phyloP scores from a whole-genome alignment of 768 basidiomycete species.

The Polyporus arcularius region DNA sequence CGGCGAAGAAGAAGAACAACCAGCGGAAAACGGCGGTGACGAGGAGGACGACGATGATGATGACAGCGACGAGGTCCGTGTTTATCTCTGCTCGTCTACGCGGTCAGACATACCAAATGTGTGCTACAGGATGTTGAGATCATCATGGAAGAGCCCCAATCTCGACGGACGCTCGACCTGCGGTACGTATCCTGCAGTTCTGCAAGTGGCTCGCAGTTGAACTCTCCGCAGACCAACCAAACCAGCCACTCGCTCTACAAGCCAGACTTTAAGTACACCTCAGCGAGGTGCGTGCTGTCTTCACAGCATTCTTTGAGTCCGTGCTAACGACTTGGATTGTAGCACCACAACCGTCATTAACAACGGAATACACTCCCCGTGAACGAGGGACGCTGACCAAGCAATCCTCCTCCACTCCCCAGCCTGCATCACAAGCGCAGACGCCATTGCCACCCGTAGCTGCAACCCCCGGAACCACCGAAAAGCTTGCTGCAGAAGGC shows the following conservation, averaged over 20 bases:
- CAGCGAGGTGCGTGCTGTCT: slow-evolving; percentile 26
- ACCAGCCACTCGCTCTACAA: slow-evolving; percentile 34
- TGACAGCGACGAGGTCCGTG: slow-evolving; percentile 46
- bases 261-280: slow-evolving; percentile 27
- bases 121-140: slow-evolving; percentile 77
- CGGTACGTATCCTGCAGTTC: slow-evolving; percentile 44
- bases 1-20: slow-evolving; percentile 33
- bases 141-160: slow-evolving; percentile 70
- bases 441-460: slow-evolving; percentile 21
- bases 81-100: not conserved
- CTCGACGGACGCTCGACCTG: slow-evolving; percentile 72
- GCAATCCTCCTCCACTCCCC: slow-evolving; percentile 29
- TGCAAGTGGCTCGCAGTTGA: slow-evolving; percentile 1
- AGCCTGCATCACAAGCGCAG: slow-evolving; percentile 22
- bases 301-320: too few species aligned
- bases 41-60: slow-evolving; percentile 41
- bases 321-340: too few species aligned
- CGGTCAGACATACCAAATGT: not conserved
- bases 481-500: slow-evolving; percentile 20
- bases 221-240: slow-evolving; percentile 36
- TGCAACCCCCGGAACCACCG: slow-evolving; percentile 24
- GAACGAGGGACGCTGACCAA: slow-evolving; percentile 55
- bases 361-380: slow-evolving; percentile 82
- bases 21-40: slow-evolving; percentile 36
- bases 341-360: slow-evolving; percentile 59